phyloP scores from a whole-genome alignment of 176 grass and related monocot genomes.

The Pontederia crassipes region DNA sequence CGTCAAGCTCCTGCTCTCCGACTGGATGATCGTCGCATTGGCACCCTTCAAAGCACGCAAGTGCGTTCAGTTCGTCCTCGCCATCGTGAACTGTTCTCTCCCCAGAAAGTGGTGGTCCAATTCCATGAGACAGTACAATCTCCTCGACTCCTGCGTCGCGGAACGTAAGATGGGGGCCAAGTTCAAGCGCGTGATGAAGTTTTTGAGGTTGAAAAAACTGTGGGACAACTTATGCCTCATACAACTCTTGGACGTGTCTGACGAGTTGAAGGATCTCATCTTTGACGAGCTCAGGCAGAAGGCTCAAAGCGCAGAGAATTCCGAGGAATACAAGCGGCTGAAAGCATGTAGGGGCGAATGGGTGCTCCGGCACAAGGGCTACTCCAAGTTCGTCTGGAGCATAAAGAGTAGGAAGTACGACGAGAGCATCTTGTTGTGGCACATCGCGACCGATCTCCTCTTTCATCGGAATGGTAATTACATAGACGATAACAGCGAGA shows the following conservation, averaged over 20 bases:
- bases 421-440: slow-evolving; percentile 34
- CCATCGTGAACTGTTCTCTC: no score
- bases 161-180: slow-evolving; percentile 9
- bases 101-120: slow-evolving; percentile 40
- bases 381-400: slow-evolving; percentile 14
- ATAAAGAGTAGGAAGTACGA: slow-evolving; percentile 27
- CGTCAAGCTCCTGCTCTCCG: slow-evolving; percentile 3
- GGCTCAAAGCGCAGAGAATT: no score
- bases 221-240: background rate
- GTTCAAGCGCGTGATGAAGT: background rate
- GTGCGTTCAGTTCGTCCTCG: background rate
- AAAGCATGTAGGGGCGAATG: slow-evolving; percentile 8
- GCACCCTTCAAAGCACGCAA: background rate
- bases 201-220: background rate
- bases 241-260: background rate
- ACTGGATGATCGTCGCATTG: slow-evolving; percentile 22
- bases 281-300: slow-evolving; percentile 29
- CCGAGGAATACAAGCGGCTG: no score
- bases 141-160: slow-evolving; percentile 7
- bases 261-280: slow-evolving; percentile 20
- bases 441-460: slow-evolving; percentile 32
- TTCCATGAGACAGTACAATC: slow-evolving; percentile 24
- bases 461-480: no score
- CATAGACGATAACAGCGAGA: no score
- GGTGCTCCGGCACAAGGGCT: background rate